Evolutionary conservation across 768 basidiomycete genomes (phyloP).

Genomic region (Rhodotorula babjevae): DNA sequence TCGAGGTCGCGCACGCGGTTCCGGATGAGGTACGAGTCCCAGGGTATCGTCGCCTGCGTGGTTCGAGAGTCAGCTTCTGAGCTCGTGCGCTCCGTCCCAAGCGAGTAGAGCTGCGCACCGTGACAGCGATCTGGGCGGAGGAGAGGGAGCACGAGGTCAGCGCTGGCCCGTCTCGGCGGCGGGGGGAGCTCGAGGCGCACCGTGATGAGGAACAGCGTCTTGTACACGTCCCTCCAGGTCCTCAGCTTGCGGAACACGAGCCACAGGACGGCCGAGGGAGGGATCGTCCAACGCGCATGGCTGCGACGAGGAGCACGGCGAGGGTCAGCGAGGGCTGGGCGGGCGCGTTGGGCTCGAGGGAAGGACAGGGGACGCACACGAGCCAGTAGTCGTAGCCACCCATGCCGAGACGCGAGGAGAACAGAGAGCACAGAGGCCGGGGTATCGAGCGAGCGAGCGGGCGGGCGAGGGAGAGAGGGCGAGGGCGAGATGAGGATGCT

Average conservation of each 20-base stretch:
- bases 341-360: too few relatives aligned
- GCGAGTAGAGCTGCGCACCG: not conserved
- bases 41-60: constrained; percentile 34
- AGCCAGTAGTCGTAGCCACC: constrained; percentile 29
- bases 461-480: not conserved
- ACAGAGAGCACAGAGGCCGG: not conserved
- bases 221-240: constrained; percentile 28
- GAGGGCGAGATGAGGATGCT: too few relatives aligned
- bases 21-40: constrained; percentile 40
- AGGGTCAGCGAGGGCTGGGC: not conserved
- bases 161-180: not conserved
- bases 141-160: not conserved
- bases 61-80: not conserved
- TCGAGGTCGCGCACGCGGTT: constrained; percentile 4
- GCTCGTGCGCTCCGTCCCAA: not conserved
- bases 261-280: constrained; percentile 25
- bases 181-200: constrained; percentile 2
- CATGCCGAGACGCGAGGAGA: not conserved
- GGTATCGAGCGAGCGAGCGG: not conserved
- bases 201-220: constrained; percentile 25
- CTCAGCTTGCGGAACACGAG: constrained; percentile 18
- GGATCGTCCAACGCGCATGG: constrained; percentile 34
- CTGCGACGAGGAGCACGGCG: not conserved
- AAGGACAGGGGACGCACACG: not conserved
- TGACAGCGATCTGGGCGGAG: constrained; percentile 20